A percentile compares a stretch with the other conserved stretches of the same genome.
phyloP scores from a whole-genome alignment of 768 basidiomycete genomes.

The Rhodotorula graminis region DNA sequence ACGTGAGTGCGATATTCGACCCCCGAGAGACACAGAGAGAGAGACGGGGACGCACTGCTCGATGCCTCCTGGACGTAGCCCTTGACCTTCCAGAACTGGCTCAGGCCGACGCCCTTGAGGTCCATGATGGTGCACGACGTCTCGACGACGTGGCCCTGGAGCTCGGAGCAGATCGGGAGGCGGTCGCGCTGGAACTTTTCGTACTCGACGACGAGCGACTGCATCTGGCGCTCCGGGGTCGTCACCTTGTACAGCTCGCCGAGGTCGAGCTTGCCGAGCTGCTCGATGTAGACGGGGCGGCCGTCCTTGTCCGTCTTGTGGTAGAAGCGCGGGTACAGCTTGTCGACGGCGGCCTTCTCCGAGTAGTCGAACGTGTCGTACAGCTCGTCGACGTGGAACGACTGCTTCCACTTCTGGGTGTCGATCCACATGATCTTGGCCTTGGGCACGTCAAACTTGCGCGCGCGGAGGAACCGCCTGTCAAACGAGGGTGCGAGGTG shows the following conservation, averaged over 20 bases:
- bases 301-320: constrained; percentile 98
- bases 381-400: constrained; percentile 69
- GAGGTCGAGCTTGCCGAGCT: constrained; percentile 83
- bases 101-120: constrained; percentile 60
- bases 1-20: neutral
- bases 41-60: constrained; percentile 32
- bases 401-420: constrained; percentile 83
- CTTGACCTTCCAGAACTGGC: constrained; percentile 84
- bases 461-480: constrained; percentile 78
- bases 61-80: constrained; percentile 77
- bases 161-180: constrained; percentile 61
- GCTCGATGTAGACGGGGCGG: constrained; percentile 90
- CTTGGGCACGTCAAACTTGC: constrained; percentile 79
- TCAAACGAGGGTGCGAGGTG: neutral
- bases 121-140: constrained; percentile 98
- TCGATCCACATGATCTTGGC: constrained; percentile 77
- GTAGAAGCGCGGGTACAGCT: constrained; percentile 80
- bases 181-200: constrained; percentile 78
- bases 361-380: constrained; percentile 76
- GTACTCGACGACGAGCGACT: constrained; percentile 87
- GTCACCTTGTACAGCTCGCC: constrained; percentile 73
- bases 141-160: constrained; percentile 80
- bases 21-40: neutral
- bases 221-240: constrained; percentile 77
- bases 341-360: constrained; percentile 75